Evolutionary conservation across 1,284 basidiomycete genomes (phyloP).

Genomic region (Ganoderma leucocontextum): DNA sequence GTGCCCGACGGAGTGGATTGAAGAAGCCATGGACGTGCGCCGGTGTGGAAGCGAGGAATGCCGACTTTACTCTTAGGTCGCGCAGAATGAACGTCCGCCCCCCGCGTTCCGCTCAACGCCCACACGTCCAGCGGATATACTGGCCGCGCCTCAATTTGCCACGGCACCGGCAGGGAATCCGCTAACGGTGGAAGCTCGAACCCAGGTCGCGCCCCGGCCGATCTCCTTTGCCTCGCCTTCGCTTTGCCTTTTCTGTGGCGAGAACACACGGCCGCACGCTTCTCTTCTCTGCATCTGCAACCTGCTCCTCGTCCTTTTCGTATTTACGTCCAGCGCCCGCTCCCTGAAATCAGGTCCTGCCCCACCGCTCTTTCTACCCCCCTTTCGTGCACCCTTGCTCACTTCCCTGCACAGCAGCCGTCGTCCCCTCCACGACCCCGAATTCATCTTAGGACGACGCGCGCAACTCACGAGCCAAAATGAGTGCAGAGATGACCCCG

Average conservation of each 20-base stretch:
- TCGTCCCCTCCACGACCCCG: conserved; percentile 9
- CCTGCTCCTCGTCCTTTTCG: conserved; percentile 15
- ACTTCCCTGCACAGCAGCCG: conserved; percentile 10
- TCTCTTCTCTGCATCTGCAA: conserved; percentile 14
- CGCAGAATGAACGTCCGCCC: conserved; percentile 16
- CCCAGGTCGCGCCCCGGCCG: conserved; percentile 17
- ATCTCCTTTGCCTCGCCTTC: conserved; percentile 18
- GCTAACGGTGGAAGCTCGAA: not conserved
- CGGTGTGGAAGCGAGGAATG: conserved; percentile 8
- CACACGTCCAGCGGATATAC: conserved; percentile 15
- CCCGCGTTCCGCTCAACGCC: conserved; percentile 25
- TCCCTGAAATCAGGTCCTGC: conserved; percentile 14
- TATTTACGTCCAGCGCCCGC: conserved; percentile 17
- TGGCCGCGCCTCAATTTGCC: conserved; percentile 27
- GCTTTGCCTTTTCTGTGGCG: conserved; percentile 2
- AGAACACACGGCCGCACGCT: conserved; percentile 10
- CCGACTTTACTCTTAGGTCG: conserved; percentile 5
- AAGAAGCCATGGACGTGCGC: not conserved
- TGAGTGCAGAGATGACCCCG: conserved; percentile 27
- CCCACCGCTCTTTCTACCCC: conserved; percentile 14
- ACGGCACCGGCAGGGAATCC: conserved; percentile 22
- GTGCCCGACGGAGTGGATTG: conserved; percentile 8
- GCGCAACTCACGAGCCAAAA: conserved; percentile 19
- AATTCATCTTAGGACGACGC: conserved; percentile 19
- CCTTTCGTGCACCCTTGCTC: not conserved